Conservation (phyloP, 768 basidiomycete species). For the Rhodotorula diobovata region DNA sequence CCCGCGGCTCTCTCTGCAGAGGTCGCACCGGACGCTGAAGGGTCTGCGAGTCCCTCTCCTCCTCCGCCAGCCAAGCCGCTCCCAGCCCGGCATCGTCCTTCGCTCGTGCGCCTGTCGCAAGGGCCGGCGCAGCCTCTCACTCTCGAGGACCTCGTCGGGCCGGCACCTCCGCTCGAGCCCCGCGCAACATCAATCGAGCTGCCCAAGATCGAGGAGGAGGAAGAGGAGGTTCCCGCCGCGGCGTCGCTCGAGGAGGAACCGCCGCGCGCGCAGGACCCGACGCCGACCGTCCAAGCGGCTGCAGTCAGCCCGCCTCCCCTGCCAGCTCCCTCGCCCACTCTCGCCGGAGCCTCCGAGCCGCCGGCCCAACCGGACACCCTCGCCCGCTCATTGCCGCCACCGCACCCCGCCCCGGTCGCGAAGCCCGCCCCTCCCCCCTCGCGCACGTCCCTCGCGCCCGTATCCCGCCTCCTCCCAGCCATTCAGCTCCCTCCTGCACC, state of each 20-base stretch:
- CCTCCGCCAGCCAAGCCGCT: no score
- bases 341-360: not conserved
- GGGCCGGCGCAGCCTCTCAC: no score
- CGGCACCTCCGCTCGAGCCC: no score
- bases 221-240: not conserved
- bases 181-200: rapidly evolving
- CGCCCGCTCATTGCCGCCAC: not conserved
- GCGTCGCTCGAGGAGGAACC: no score
- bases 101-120: not conserved
- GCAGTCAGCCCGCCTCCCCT: no score
- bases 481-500: not conserved
- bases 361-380: no score
- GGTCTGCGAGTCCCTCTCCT: not conserved
- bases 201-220: not conserved
- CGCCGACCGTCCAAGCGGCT: no score
- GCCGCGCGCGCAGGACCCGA: no score
- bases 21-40: no score
- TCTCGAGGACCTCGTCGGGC: not conserved
- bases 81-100: no score
- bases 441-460: not conserved
- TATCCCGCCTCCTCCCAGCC: not conserved
- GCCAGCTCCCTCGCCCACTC: not conserved
- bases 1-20: no score
- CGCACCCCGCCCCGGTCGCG: not conserved
- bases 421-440: no score